Base-by-base conservation (phyloP, 306 rosid genomes). In the Citrullus colocynthis region DNA sequence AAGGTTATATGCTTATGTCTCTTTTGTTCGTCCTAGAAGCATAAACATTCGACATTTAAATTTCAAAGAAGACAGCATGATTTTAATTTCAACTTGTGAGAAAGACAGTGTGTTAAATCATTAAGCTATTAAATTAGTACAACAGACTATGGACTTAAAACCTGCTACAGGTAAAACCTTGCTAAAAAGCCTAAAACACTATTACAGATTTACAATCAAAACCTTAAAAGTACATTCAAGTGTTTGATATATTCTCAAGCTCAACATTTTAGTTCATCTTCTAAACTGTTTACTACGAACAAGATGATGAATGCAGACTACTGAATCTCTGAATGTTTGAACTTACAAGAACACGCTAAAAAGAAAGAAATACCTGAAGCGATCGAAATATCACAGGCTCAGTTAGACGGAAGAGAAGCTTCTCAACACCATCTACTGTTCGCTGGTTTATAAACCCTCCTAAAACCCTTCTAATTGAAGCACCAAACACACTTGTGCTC, bases 301-400 rank as follows among this genome's bases (percentile, higher is more conserved):
- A 70, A 70, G 57, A 70, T 70, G 37, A 42, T 44, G 36, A 67
- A 13, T 70, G 32, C 11, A 20, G n/a, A 44, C 37, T 67, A 67
- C 17, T 42, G 74, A 67, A 9, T 44, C 12, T 42, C 74, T 42
- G 74, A 67, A 39, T 67, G 30, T 70, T 48, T 12, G 6, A 48
- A 14, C 54, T 13, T 36, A 70, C 32, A 42, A 70, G 75, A 70
- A 70, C 55, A 44, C 57, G 21, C 6, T 24, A 44, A 69, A 62
- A 42, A 9, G 73, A 48, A n/a, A 78, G 60, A 17, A 3, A 5
- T 86, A 94, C 97, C 96, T 94, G 98, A 57, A 94, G 60, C 78
- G 97, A 94, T 82, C 98, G 87, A 84, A 94, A 94, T 56, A 94
- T 85, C 77, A 94, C 87, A 74, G 98, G 98, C 81, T 94, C 97